Base-by-base conservation (phyloP, 257 asterid genomes). In the Salvia rosmarinus region DNA sequence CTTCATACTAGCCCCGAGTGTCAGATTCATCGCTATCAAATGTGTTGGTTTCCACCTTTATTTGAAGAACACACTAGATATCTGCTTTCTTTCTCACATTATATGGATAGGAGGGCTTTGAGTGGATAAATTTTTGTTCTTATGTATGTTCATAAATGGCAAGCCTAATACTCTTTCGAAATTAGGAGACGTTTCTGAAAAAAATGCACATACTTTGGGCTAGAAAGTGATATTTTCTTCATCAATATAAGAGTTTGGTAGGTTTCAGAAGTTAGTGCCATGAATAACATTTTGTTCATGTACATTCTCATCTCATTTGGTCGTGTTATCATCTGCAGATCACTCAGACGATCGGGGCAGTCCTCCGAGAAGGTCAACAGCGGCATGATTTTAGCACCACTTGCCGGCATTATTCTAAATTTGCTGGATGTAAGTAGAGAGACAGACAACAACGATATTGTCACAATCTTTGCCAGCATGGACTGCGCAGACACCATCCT, bases 331-430 rank as follows among this genome's bases (percentile, higher is more conserved):
- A 12, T 70, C 69, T 64, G 77, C 84, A 93, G 98, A 72, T 82
- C 87, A 23, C 59, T 90, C 44, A 87, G 90, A 78, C 90, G 95
- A 23, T 89, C 92, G 4, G 96, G 98, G 56, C 93, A 86, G 50
- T 81, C 87, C 16, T 77, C 88, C 10, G 98, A 90, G 78, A 93
- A 89, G 79, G 85, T 83, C 54, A 84, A 82, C 77, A 84, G 85
- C 46, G 91, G 97, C 79, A 90, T 86, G 96, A 84, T 93, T 60
- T 79, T 93, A 77, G 96, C 96, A 56, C 98, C 98, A 12, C 89
- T 93, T 16, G 95, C 96, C 28, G 97, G 97, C 72, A 93, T 93
- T 71, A 86, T 93, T 66, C 81, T 85, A 34, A 93, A 93, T 83
- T 78, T 93, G 72, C 61, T 93, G 81, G 96, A 89, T 79, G 90